A percentile compares a stretch with the other conserved stretches of the same genome.
These are phyloP conservation scores for Meripilus lineatus DNA, from an alignment of 1,284 basidiomycete genomes.

Conservation along the genomic window DNA sequence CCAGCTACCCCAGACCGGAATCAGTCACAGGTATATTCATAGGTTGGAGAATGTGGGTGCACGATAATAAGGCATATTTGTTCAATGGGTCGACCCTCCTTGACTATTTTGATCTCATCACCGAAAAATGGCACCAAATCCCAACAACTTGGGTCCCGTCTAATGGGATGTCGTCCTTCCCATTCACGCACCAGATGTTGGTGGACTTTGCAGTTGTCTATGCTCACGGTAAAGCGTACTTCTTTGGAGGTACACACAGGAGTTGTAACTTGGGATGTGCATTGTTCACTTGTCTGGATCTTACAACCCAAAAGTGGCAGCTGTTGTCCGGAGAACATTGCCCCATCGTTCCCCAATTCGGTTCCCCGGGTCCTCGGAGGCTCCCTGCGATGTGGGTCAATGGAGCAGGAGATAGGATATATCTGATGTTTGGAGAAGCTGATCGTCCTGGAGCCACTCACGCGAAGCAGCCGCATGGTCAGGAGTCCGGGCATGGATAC, in stretches of 20 bases:
- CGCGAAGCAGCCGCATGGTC: constrained; percentile 22
- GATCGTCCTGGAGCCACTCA: constrained; percentile 26
- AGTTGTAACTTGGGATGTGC: constrained; percentile 19
- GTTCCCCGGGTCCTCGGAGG: constrained; percentile 25
- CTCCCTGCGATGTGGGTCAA: constrained; percentile 27
- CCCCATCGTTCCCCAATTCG: constrained; percentile 6
- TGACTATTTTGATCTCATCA: constrained; percentile 31
- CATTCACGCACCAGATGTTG: constrained; percentile 17
- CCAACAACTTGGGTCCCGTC: constrained; percentile 22
- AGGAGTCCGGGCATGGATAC: constrained; percentile 23
- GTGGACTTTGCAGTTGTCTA: constrained; percentile 27
- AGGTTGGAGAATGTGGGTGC: constrained; percentile 25
- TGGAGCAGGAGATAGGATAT: constrained; percentile 23
- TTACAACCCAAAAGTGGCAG: constrained; percentile 19
- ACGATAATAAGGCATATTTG: constrained; percentile 30
- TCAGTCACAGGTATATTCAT: constrained; percentile 5
- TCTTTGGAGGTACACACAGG: constrained; percentile 21
- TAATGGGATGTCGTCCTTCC: constrained; percentile 15
- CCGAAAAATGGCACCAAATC: constrained; percentile 26
- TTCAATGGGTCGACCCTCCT: constrained; percentile 23
- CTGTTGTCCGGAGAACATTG: constrained; percentile 14
- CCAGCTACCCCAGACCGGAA: constrained; percentile 23
- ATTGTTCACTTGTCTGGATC: constrained; percentile 21
- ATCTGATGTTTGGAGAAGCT: constrained; percentile 33
- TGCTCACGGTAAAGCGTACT: constrained; percentile 20